Base-by-base conservation (phyloP, 768 basidiomycete species). In the Calvatia gigantea region DNA sequence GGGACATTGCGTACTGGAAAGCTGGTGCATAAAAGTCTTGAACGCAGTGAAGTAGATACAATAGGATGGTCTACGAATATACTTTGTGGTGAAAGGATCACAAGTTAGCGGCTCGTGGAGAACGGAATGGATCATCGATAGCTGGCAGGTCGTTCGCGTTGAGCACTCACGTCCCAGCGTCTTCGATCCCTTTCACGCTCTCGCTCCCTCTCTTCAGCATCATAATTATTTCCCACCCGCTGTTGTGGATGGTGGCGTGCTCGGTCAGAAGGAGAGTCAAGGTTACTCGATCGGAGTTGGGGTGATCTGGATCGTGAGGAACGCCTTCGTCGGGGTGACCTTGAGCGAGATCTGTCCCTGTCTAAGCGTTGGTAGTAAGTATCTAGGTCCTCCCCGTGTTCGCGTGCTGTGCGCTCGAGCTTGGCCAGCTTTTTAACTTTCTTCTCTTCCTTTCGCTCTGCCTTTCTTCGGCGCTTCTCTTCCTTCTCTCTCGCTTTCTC, bases 1-100 rank as follows among this genome's bases (percentile, higher is more conserved):
- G 91, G 25, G 91, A 94, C 62, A 94, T 94, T 67, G 91, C 90
- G 1, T 92, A 93, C 74, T 95, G 93, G 93, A 94, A 94, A 68
- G 67, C 86, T 39, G 91, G 91, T 35, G 60, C 54, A 57, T 55
- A 50, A 52, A 25, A 23, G 37, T 32, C 33, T 5, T 38, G 19
- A 46, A 25, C 11, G 27, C 11, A 29, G 5, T 35, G 17, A 32
- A 17, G 39, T 56, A 56, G 21, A 48, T 48, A 43, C 29, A 33
- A 48, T 19, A 46, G 23, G 2, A 39, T 42, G 44, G 39, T 56
- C 44, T 56, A 48, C 28, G 51, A 48, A 21, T 50, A 50, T 51
- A 51, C n/a, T n/a, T 51, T 51, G 55, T 23, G 49, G 43, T 42
- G 38, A 48, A n/a, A 55, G 51, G 44, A 52, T 43, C 47, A 49